Base-by-base conservation (phyloP, 148 eudicot species). In the Cornus controversa region DNA sequence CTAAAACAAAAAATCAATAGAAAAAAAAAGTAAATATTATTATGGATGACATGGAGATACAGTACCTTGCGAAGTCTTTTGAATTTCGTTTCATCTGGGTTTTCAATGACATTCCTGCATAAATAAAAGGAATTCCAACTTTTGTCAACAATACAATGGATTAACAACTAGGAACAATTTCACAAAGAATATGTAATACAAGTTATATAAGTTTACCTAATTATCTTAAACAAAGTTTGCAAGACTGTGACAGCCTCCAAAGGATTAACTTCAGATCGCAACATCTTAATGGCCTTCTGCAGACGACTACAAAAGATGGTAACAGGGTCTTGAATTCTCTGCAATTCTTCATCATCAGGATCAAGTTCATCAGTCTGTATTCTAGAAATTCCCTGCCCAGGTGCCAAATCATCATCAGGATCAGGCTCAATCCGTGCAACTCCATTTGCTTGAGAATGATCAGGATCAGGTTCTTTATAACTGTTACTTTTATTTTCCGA, bases 301-400 rank as follows among this genome's bases (percentile, higher is more conserved):
- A 95, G 83, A 77, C 91, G 90, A 77, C 64, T 79, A 77, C 83
- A 90, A 58, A 90, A 72, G 67, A 78, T 27, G 7, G 79, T 40
- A 69, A 88, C 96, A 40, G 98, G 94, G 79, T 93, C 97, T 82
- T 91, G 93, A 73, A 95, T 90, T 78, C 88, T 87, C 87, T 78
- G 90, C 79, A 93, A 66, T 86, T 89, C 98, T 58, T 87, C 80
- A 78, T 93, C 94, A 81, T 91, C 92, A 5, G 85, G 91, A 79
- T 91, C 89, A 72, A 90, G 90, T 85, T 92, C 93, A 72, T 75
- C 75, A 70, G 78, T 75, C 58, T 75, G 75, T 26, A 42, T 60
- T 28, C 57, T 75, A 6, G 79, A 29, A 54, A 70, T 64, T 53
- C 69, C 83, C 20, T 27, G 78, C 63, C 20, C 75, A 2, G 36